These are phyloP conservation scores for Ogataea corticis DNA, from an alignment of 805 yeast genomes.

Conservation along the genomic window DNA sequence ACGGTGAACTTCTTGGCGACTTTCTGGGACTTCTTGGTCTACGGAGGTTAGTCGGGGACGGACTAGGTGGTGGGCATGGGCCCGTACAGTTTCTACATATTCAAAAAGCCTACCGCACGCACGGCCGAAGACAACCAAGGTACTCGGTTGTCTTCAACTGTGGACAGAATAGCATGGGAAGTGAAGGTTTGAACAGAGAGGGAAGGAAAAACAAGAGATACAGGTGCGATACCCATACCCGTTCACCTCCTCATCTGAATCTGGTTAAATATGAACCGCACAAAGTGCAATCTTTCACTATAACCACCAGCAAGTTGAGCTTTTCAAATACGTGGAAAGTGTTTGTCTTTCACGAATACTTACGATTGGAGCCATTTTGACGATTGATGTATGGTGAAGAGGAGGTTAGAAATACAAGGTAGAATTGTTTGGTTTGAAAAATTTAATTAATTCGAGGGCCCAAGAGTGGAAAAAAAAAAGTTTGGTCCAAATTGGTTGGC, in stretches of 20 bases:
- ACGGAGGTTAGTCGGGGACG: slow-evolving; percentile 5
- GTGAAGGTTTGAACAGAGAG: not conserved
- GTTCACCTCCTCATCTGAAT: slow-evolving; percentile 5
- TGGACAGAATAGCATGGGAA: slow-evolving; percentile 17
- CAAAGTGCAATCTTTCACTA: slow-evolving; percentile 25
- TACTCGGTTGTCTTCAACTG: slow-evolving; percentile 13
- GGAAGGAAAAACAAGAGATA: too few species aligned
- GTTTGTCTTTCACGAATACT: slow-evolving; percentile 19
- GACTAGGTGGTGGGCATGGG: too few species aligned
- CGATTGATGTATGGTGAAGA: not conserved
- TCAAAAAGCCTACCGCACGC: slow-evolving; percentile 27
- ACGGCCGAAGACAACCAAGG: slow-evolving; percentile 8
- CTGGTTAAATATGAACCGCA: slow-evolving; percentile 27
- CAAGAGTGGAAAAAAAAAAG: not conserved
- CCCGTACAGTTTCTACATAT: slow-evolving; percentile 5
- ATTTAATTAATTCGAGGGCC: slow-evolving; percentile 3
- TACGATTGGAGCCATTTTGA: slow-evolving; percentile 40
- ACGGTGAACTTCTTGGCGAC: slow-evolving; percentile 88
- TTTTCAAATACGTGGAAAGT: slow-evolving; percentile 9
- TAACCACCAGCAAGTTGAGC: slow-evolving; percentile 26
- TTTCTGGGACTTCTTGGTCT: slow-evolving; percentile 77
- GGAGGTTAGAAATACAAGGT: not conserved
- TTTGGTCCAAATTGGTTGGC: not conserved
- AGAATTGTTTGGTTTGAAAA: not conserved
- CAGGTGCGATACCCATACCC: too few species aligned